Conservation (phyloP, 257 asterid species). For the Ilex aquifolium region DNA sequence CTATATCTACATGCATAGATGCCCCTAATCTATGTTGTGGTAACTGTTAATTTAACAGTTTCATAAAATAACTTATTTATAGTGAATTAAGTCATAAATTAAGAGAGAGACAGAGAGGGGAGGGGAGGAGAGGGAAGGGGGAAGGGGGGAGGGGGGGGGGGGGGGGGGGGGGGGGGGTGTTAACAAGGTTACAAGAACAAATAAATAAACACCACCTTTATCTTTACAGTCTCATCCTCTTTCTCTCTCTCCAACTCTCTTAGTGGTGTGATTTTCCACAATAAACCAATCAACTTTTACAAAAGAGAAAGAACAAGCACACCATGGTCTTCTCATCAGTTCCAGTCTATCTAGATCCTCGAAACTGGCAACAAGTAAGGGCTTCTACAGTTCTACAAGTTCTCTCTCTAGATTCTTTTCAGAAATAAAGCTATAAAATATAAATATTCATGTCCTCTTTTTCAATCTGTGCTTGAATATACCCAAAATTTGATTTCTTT, state of each 20-base stretch:
- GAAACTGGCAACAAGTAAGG: constrained; percentile 34
- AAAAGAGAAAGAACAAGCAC: constrained; percentile 16
- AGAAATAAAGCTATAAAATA: not conserved
- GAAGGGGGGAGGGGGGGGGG: not conserved
- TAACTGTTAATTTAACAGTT: not conserved
- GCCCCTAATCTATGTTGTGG: not conserved
- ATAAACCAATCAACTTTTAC: constrained; percentile 23
- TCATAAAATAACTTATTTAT: constrained; percentile 1
- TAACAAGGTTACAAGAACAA: not conserved
- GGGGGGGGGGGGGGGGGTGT: not conserved
- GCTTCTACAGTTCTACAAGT: not conserved
- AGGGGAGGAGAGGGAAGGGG: not conserved
- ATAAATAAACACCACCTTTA: constrained; percentile 19
- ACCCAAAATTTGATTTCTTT: constrained; percentile 6
- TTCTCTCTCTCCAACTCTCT: constrained; percentile 4
- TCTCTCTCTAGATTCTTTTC: not conserved
- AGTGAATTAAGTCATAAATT: no score
- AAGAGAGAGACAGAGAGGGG: no score
- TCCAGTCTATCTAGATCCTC: constrained; percentile 38
- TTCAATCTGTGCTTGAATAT: constrained; percentile 16
- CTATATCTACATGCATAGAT: not conserved
- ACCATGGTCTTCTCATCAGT: constrained; percentile 35
- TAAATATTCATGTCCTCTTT: constrained; percentile 6
- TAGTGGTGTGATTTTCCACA: constrained; percentile 22
- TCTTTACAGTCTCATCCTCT: constrained; percentile 13